Evolutionary conservation across 768 basidiomycete genomes (phyloP).

Genomic region (Dictyophora rubrovolvata): DNA sequence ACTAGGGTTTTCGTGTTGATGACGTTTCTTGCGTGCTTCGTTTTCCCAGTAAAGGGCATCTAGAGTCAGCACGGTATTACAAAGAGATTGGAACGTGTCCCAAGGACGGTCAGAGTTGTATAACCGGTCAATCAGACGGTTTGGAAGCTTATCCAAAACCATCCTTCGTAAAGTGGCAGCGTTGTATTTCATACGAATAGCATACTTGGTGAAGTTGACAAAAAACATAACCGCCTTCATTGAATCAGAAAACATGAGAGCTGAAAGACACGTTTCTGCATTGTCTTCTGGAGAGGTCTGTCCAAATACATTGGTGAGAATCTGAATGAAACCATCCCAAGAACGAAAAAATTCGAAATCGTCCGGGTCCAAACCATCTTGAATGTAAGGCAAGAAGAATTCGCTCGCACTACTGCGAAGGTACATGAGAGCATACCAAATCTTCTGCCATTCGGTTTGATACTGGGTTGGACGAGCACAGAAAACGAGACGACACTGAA

Average conservation of each 20-base stretch:
- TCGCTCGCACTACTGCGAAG: background rate
- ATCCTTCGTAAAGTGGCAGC: no score
- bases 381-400: background rate
- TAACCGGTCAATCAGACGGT: no score
- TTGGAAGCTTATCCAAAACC: no score
- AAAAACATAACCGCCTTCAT: background rate
- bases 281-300: background rate
- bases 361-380: background rate
- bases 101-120: no score
- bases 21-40: no score
- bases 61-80: no score
- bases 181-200: no score
- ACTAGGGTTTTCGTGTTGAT: no score
- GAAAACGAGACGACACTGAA: background rate
- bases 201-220: background rate
- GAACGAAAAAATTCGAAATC: background rate
- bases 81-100: no score
- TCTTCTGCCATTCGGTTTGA: background rate
- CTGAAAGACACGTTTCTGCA: background rate
- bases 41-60: no score
- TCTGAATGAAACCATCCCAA: no score
- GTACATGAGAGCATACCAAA: background rate
- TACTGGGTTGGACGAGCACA: background rate
- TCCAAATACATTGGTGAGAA: background rate
- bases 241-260: background rate